These are phyloP conservation scores for Imleria badia DNA, from an alignment of 768 basidiomycete species.

Conservation along the genomic window DNA sequence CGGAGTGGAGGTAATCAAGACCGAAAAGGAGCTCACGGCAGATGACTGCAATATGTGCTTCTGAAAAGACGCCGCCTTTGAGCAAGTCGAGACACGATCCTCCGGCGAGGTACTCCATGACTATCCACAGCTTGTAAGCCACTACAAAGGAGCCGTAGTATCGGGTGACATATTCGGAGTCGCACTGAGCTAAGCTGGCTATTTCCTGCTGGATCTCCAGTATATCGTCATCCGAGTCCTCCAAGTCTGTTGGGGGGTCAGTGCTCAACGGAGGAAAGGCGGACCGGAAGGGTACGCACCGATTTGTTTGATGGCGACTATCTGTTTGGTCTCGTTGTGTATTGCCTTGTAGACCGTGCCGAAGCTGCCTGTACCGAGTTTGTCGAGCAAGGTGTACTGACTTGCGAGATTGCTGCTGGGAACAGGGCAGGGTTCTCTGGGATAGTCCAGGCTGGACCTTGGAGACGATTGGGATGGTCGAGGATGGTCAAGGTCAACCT, in stretches of 20 bases:
- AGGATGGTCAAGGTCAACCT: conserved; percentile 38
- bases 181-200: conserved; percentile 91
- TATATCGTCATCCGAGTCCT: conserved; percentile 98
- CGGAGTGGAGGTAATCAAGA: conserved; percentile 93
- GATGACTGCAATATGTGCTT: conserved; percentile 92
- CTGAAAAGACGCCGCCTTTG: conserved; percentile 87
- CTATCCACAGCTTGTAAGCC: conserved; percentile 96
- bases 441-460: conserved; percentile 38
- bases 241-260: conserved; percentile 71
- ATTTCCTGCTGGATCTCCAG: conserved; percentile 99
- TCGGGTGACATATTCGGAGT: conserved; percentile 93
- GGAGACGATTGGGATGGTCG: conserved; percentile 50
- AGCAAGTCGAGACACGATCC: conserved; percentile 98
- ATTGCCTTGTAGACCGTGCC: conserved; percentile 97
- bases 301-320: conserved; percentile 98
- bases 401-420: conserved; percentile 81
- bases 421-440: conserved; percentile 63
- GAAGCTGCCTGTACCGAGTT: conserved; percentile 96
- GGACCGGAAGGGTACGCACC: conserved; percentile 48
- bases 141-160: conserved; percentile 98
- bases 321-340: conserved; percentile 90
- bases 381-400: conserved; percentile 91
- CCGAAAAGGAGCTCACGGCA: conserved; percentile 92
- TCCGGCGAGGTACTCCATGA: conserved; percentile 99
- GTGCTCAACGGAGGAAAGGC: conserved; percentile 3